These are phyloP conservation scores for Populus davidiana DNA, from an alignment of 345 rosid species.

Conservation along the genomic window DNA sequence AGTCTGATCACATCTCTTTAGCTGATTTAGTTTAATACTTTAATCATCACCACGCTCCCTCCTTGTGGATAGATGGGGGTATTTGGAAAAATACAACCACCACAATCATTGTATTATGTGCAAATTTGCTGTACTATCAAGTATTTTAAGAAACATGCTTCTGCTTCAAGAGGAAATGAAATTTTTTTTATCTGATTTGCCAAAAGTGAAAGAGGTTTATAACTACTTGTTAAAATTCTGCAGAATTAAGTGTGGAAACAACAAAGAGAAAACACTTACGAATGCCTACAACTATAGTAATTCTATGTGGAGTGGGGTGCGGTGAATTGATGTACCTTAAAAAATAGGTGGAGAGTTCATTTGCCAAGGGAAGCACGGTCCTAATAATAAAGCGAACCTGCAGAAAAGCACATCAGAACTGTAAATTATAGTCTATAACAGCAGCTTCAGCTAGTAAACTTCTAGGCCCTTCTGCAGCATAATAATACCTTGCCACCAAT, in stretches of 20 bases:
- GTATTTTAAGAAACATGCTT: not conserved
- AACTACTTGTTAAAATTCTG: no score
- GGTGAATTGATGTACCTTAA: constrained; percentile 13
- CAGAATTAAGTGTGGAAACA: no score
- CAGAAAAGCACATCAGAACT: constrained; percentile 16
- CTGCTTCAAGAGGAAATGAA: not conserved
- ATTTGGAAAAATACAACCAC: not conserved
- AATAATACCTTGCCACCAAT: constrained; percentile 88
- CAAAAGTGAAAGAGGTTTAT: not conserved
- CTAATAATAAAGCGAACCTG: constrained; percentile 89
- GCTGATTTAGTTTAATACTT: not conserved
- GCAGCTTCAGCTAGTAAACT: not conserved
- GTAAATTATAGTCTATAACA: constrained; percentile 6
- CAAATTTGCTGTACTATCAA: not conserved
- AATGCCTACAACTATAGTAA: no score
- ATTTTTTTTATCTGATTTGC: not conserved
- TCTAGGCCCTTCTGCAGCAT: not conserved
- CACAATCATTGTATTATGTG: not conserved
- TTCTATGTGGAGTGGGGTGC: no score
- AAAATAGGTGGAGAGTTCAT: constrained; percentile 29
- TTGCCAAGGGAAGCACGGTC: constrained; percentile 25
- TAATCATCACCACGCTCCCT: not conserved
- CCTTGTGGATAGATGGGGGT: not conserved
- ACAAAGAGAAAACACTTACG: no score
- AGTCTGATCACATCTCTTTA: not conserved